Percentiles rank a stretch among this genome's conserved stretches.
Evolutionary conservation across 2,329 filamentous ascomycete species (phyloP).

Genomic region (Fusarium ramigenum): DNA sequence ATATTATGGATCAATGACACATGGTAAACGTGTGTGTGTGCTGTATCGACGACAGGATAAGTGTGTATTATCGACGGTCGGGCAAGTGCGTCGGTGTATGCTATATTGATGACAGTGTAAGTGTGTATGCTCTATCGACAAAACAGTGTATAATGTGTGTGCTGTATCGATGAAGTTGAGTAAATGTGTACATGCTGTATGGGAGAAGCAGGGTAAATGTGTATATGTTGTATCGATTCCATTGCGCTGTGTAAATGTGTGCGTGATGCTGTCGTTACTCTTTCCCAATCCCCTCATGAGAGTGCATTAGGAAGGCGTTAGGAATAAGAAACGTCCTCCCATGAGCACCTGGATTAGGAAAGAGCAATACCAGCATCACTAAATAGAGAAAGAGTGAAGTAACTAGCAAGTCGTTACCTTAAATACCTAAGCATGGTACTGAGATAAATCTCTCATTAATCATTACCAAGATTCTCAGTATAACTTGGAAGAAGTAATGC

Average conservation of each 20-base stretch:
- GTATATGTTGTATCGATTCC: not conserved
- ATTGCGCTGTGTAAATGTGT: not conserved
- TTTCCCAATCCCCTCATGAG: not conserved
- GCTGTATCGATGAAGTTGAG: too few relatives aligned
- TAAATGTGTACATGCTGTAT: too few relatives aligned
- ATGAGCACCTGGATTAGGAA: not conserved
- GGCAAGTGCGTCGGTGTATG: too few relatives aligned
- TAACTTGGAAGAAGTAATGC: not conserved
- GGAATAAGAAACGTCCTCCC: not conserved
- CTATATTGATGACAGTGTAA: fast-evolving
- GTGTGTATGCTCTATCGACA: not conserved
- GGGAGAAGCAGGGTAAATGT: not conserved
- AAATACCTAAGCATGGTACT: not conserved
- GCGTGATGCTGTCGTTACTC: not conserved
- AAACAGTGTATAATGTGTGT: too few relatives aligned
- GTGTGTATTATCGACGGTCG: not conserved
- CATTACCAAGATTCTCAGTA: too few relatives aligned
- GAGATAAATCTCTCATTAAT: not conserved
- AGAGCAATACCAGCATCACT: not conserved
- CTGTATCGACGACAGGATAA: fast-evolving
- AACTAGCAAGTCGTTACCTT: not conserved
- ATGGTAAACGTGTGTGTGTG: too few relatives aligned
- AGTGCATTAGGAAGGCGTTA: not conserved
- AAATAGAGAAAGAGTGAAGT: not conserved
- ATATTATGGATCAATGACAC: too few relatives aligned